Base-by-base conservation (phyloP, 192 early-diverging fungal genomes). In the Backusella parvicylindrica region DNA sequence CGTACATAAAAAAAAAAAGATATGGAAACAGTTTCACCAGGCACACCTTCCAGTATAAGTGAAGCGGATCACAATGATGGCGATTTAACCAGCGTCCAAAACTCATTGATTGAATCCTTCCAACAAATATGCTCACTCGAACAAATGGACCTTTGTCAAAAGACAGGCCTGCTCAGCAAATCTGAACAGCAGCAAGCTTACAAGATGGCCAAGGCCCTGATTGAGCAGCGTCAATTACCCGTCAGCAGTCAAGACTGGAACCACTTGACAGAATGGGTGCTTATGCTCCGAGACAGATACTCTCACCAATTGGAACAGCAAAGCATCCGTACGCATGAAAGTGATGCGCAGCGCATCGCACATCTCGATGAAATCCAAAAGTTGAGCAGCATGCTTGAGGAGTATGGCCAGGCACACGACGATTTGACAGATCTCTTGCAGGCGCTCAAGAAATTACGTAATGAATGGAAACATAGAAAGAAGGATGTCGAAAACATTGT, bases 381-480 rank as follows among this genome's bases (percentile, higher is more conserved):
- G 6, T 30, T 65, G 3, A 73, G 72, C 38, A 26, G 18, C 1
- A 28, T 41, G 38, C 18, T 73, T 6, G 60, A 64, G 9, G 60
- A 73, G 13, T 73, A 40, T 43, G 72, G 63, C 16, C 72, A 73
- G 35, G 60, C 72, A 6, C 72, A 73, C 32, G 72, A 73, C 13
- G 72, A 73, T 64, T 40, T 73, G 28, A 38, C 53, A 26, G 38
- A 63, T 40, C 26, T 73, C 15, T 41, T 40, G 21, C 56, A 41
- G 15, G 72, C 72, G 18, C 30, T 73, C 7, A 64, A 43, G n/a
- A 60, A 73, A 43, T 41, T 73, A 40, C n/a, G 63, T 26, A 63
- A 64, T 40, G 56, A 73, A 23, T 73, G 72, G 72, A 73, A 73
- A 16, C 33, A 65, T 30, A 64, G 72, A 21, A 73, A 73, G 37